These are phyloP conservation scores for Lepidium campestre DNA, from an alignment of 441 rosid genomes.

Conservation along the genomic window DNA sequence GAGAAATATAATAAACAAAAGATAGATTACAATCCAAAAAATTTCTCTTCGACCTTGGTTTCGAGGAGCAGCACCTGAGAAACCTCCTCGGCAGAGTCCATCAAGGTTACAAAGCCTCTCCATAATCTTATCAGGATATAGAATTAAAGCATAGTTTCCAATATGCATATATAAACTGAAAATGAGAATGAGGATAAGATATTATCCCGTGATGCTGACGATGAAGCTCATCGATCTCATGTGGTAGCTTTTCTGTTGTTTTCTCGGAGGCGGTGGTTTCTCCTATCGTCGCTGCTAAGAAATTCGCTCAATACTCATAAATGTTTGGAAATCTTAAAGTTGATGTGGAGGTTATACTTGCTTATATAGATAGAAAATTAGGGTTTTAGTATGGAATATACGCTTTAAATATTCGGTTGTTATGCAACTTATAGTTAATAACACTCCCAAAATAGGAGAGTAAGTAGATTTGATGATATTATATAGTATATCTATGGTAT, in stretches of 20 bases:
- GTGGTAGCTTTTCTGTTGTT: conserved; percentile 69
- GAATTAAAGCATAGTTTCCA: background rate
- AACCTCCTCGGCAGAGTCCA: conserved; percentile 80
- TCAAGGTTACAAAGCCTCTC: conserved; percentile 92
- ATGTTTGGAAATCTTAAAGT: no score
- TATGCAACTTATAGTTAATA: no score
- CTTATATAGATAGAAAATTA: no score
- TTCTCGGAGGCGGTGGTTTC: conserved; percentile 59
- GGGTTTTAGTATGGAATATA: no score
- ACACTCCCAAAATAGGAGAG: no score
- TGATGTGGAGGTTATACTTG: no score
- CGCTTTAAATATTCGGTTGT: no score
- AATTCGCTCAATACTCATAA: background rate
- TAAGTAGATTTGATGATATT: no score
- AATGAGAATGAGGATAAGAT: background rate
- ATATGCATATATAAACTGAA: background rate
- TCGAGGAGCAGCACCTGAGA: conserved; percentile 49
- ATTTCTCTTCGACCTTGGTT: conserved; percentile 61
- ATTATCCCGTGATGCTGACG: conserved; percentile 90
- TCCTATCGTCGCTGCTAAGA: conserved; percentile 42
- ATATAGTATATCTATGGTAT: no score
- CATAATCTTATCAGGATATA: conserved; percentile 45
- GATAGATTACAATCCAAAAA: conserved; percentile 49
- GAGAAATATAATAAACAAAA: background rate
- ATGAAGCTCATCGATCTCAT: conserved; percentile 87